Evolutionary conservation across 495 filamentous ascomycete genomes (phyloP).

Genomic region (Cudoniella acicularis): DNA sequence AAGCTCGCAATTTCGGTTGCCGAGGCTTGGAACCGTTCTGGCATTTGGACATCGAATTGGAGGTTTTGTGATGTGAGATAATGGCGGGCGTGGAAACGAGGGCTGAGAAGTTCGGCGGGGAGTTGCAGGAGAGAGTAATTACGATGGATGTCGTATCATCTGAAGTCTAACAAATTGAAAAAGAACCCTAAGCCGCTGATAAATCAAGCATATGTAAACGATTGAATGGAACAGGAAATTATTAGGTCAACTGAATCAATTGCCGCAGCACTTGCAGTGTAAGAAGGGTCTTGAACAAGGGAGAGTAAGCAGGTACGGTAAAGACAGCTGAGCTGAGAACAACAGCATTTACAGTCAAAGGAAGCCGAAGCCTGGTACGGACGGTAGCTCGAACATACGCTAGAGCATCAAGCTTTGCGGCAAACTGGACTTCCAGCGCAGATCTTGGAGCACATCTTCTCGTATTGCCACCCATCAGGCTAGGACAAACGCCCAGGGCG

Average conservation of each 20-base stretch:
- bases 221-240: neutral
- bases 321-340: neutral
- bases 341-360: neutral
- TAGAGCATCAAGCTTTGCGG: neutral
- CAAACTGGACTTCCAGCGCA: neutral
- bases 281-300: neutral
- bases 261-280: too few species aligned
- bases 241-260: too few species aligned
- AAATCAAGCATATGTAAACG: neutral
- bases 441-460: neutral
- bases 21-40: slow-evolving; percentile 27
- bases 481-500: neutral
- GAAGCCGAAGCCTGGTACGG: neutral
- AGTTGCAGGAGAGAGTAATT: neutral
- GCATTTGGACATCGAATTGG: neutral
- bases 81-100: neutral
- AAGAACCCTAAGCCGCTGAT: neutral
- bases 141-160: neutral
- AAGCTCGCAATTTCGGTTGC: slow-evolving; percentile 42
- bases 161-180: neutral
- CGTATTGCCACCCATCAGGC: neutral
- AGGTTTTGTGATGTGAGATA: neutral
- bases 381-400: neutral
- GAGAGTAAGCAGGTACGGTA: neutral
- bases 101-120: neutral